Evolutionary conservation across 441 rosid species (phyloP), one percentile per base, ranked within the genome.

Genomic region (Metrosideros polymorpha): DNA sequence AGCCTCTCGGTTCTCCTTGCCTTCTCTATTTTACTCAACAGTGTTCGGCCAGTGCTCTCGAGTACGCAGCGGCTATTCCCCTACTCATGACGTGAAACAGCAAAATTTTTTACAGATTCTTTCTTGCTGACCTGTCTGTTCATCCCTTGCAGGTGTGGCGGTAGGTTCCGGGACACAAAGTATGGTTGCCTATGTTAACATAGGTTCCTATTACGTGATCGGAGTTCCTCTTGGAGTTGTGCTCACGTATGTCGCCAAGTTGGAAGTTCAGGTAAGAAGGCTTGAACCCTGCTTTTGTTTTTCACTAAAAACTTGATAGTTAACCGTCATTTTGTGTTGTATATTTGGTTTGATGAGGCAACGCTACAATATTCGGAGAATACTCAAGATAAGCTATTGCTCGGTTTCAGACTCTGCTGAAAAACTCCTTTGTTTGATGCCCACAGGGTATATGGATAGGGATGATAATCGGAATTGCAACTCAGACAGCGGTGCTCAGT

Each of bases 401-500:
- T 56, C 12, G 4, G 52, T 47, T 35, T 45, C 57, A 3, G 59
- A 82, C 24, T 82, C 18, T 24, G 54, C 53, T 63, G n/a, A n/a
- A 13, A 57, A 18, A 17, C 57, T 47, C 61, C 2, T 27, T 76
- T 52, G 83, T 32, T 83, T 39, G 59, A 51, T 66, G 45, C 13
- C 53, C 47, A 30, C 76, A 90, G 93, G 95, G 95, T 9, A 84
- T 93, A 19, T 92, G 93, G 94, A 89, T 90, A 32, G 94, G 95
- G 82, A 79, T 91, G 94, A 59, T 93, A 7, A 30, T 84, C 57
- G 94, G 92, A 17, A 91, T 91, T 6, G 82, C 83, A 24, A 66
- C 85, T 27, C 94, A 90, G 83, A 52, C 84, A 2, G 15, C 85
- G 3, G 85, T 85, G 9, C 90, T 90, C n/a, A 76, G 84, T 43